phyloP scores from a whole-genome alignment of 768 basidiomycete genomes.

The Mycena rebaudengoi region DNA sequence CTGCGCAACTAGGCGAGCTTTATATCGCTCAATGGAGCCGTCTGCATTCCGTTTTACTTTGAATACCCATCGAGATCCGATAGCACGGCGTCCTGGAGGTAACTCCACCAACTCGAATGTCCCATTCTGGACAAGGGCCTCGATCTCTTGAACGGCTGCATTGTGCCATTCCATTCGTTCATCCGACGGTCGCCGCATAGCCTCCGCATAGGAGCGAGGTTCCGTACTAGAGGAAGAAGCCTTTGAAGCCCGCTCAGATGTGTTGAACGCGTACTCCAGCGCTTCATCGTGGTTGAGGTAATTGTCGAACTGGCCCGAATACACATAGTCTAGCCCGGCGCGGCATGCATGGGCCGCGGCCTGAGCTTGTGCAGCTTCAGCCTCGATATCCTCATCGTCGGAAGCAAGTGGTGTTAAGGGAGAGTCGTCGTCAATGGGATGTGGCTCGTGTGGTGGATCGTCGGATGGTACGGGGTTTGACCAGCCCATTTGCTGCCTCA shows the following conservation, averaged over 20 bases:
- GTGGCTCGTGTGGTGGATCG: background rate
- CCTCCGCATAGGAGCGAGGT: slow-evolving; percentile 28
- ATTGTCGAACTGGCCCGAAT: background rate
- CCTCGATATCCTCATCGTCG: background rate
- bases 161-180: slow-evolving; percentile 30
- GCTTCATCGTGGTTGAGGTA: background rate
- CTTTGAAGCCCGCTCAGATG: background rate
- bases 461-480: background rate
- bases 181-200: slow-evolving; percentile 22
- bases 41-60: slow-evolving; percentile 40
- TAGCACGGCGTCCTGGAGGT: slow-evolving; percentile 34
- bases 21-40: slow-evolving; percentile 28
- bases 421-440: background rate
- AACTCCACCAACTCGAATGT: slow-evolving; percentile 46
- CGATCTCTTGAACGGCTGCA: slow-evolving; percentile 39
- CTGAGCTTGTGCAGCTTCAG: background rate
- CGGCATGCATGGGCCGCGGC: background rate
- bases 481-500: background rate
- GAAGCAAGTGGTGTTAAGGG: background rate
- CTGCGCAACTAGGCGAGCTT: slow-evolving; percentile 31
- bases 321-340: background rate
- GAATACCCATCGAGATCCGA: slow-evolving; percentile 35
- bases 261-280: background rate
- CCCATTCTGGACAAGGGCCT: slow-evolving; percentile 31
- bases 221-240: slow-evolving; percentile 19